Evolutionary conservation across 129 eudicot genomes (phyloP), one percentile per base, ranked within the genome.

Genomic region (Flaveria sonorensis): DNA sequence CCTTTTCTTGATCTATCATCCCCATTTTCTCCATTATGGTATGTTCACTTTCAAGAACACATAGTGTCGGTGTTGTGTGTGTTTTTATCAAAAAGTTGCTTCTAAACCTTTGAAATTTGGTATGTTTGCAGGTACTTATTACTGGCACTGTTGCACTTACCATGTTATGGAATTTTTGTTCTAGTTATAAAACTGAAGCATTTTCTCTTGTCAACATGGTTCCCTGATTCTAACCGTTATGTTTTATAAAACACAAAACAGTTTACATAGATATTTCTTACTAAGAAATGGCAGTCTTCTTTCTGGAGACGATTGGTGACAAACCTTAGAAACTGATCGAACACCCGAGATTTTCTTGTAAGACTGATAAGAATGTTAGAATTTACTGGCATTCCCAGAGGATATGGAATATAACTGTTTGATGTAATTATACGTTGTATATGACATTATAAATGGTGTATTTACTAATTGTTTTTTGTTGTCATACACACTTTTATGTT

Each of bases 1-100:
- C 99, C 99, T 42, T 94, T 94, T 83, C 96, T 94, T 83, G 99
- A 94, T 85, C 75, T 94, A 32, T 81, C 96, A 61, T 81, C 88
- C 12, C 39, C 93, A 70, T 87, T 81, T 77, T 75, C 99, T 74
- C 99, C 99, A 28, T 46, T 94, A 73, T 94, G 99, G 99, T 94
- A 88, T 10, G 86, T 36, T 73, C 10, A 30, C 57, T 60, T 77
- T 56, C 21, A 72, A 66, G 42, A 53, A 67, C 20, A 80, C 76
- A 45, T 10, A 53, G 61, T 72, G 67, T 61, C 63, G 36, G 73
- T 70, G 39, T 73, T 61, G 55, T 73, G 15, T 73, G 74, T 80
- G 50, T 64, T 64, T 52, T 45, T 15, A 52, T 65, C 15, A 64
- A 65, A 16, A 80, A 28, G 16, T 26, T 15, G 28, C 23, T 55